Evolutionary conservation across 2,329 filamentous ascomycete species (phyloP), one percentile per base, ranked within the genome.

Genomic region (Colletotrichum truncatum): DNA sequence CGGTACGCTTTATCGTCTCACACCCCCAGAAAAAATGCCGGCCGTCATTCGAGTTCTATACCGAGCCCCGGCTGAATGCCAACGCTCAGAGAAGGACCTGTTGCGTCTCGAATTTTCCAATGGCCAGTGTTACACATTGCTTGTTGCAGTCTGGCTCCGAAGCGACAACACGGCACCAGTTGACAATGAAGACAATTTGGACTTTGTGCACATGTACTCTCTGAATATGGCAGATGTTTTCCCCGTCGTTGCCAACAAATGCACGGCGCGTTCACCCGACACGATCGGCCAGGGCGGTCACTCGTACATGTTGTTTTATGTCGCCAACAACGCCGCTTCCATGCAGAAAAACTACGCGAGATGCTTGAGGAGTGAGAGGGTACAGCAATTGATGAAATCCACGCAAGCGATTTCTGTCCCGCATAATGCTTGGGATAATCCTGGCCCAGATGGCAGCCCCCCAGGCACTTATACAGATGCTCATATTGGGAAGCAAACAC

Each of bases 91-190:
- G 23, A 12, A 12, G 1, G 39, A 43, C 9, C 3, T 23, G 10
- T 12, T 21, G 11, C 18, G 18, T 3, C 14, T 43, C 39, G 16
- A 43, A 1, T 4, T 10, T 21, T 10, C 7, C 39, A 12, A 43
- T 21, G 9, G 3, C 10, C 11, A 2, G 6, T 1, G 23, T 21
- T 43, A 43, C 3, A 43, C 14, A 23, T 21, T 43, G 18, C 9
- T 43, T 6, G 39, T 12, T 4, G 39, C 39, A 21, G 39, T 43
- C 11, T 3, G 1, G 3, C 23, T 43, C 1, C 1, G 16, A 2
- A 43, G 2, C 9, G 10, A 43, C 39, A 9, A 2, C 3, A 4
- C 18, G 0, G 14, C 18, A 0, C 16, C 18, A 0, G 39, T 2
- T 21, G 39, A 43, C 3, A 43, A n/a, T n/a, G n/a, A n/a, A n/a